A percentile compares a stretch with the other conserved stretches of the same genome.
These are phyloP conservation scores for Acorus calamus DNA, from an alignment of 106 monocot genomes.

Conservation along the genomic window DNA sequence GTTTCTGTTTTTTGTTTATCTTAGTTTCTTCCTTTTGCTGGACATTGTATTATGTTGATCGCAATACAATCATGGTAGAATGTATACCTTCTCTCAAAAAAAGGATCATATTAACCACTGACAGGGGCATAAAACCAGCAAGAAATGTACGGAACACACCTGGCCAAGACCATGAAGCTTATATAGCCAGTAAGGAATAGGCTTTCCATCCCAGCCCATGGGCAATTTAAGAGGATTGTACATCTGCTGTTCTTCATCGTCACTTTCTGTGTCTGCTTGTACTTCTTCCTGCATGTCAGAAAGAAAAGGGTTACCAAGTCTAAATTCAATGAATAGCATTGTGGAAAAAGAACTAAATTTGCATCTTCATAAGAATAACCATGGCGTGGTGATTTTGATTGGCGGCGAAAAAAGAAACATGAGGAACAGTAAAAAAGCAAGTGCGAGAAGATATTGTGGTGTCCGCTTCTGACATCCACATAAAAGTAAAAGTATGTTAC, in stretches of 20 bases:
- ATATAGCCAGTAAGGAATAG: constrained; percentile 97
- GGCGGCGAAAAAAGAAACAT: no score
- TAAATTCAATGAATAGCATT: neutral
- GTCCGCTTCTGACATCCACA: no score
- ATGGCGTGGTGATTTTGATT: no score
- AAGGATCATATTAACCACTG: neutral
- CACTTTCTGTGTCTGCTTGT: constrained; percentile 88
- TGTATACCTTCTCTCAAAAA: no score
- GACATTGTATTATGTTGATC: no score
- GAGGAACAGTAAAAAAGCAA: no score
- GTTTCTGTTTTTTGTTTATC: no score
- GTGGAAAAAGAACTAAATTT: neutral
- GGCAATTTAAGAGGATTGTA: constrained; percentile 98
- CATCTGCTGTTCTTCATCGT: constrained; percentile 93
- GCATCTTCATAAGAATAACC: no score
- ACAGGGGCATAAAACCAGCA: neutral
- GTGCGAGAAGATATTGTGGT: no score
- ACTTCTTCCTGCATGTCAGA: constrained; percentile 59
- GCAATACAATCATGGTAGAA: no score
- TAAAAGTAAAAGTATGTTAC: no score
- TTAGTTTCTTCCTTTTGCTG: no score
- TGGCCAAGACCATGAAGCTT: constrained; percentile 98
- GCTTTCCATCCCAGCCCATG: constrained; percentile 99
- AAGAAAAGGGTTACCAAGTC: neutral
- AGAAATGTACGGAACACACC: constrained; percentile 20